Evolutionary conservation across 345 rosid species (phyloP).

Genomic region (Gossypium turneri): DNA sequence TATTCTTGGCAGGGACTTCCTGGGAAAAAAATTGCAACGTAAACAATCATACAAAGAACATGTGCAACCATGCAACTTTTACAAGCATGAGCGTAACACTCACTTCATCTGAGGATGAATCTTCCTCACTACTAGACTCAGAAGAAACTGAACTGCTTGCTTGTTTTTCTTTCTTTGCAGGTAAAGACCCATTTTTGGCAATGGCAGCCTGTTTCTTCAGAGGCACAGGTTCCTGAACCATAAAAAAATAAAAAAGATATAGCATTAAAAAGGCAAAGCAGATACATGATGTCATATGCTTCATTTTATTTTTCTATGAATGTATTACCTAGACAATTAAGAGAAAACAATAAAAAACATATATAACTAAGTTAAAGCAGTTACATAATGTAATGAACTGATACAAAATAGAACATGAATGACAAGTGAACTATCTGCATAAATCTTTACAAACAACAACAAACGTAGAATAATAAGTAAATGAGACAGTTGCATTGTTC

Average conservation of each 20-base stretch:
- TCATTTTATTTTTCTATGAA: background rate
- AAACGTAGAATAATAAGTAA: background rate
- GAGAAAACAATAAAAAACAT: background rate
- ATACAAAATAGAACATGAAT: background rate
- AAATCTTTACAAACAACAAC: background rate
- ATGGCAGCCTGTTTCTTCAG: conserved; percentile 29
- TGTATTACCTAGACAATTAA: background rate
- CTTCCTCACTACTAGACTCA: conserved; percentile 25
- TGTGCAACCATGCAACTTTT: background rate
- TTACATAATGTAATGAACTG: background rate
- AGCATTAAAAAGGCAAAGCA: background rate
- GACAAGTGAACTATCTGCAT: background rate
- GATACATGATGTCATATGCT: background rate
- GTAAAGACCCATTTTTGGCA: conserved; percentile 37
- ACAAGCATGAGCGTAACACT: background rate
- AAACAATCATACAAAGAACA: background rate
- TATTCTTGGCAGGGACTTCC: conserved; percentile 30
- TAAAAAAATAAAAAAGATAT: background rate
- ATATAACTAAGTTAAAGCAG: background rate
- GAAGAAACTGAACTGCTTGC: conserved; percentile 47
- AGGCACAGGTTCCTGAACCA: conserved; percentile 35
- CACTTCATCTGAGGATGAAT: conserved; percentile 41
- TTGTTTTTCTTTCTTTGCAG: conserved; percentile 31
- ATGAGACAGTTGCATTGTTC: background rate
- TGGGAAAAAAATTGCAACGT: background rate